These are phyloP conservation scores for Rutidosis leptorrhynchoides DNA, from an alignment of 129 eudicot species.

Conservation along the genomic window DNA sequence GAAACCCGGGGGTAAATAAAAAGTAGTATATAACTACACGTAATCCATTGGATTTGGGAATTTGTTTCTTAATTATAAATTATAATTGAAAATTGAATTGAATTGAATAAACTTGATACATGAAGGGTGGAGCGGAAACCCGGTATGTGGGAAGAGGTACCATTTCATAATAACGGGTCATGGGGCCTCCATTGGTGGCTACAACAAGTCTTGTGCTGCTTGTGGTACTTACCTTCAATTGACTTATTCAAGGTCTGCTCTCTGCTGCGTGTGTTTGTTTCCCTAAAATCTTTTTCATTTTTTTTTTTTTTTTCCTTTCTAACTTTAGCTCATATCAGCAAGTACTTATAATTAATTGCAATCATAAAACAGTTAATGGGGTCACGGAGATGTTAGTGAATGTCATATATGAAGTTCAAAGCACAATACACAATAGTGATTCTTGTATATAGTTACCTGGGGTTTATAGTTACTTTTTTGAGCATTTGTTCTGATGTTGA, in stretches of 20 bases:
- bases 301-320: neutral
- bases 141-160: conserved; percentile 89
- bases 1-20: too few species aligned
- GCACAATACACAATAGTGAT: neutral
- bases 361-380: neutral
- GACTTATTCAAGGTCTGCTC: conserved; percentile 62
- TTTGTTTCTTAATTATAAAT: neutral
- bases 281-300: neutral
- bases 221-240: conserved; percentile 65
- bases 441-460: neutral
- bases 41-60: neutral
- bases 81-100: too few species aligned
- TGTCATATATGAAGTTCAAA: neutral
- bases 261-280: conserved; percentile 1
- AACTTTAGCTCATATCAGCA: neutral
- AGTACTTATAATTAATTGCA: neutral
- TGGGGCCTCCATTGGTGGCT: conserved; percentile 77
- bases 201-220: conserved; percentile 66
- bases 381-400: neutral
- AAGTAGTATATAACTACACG: too few species aligned
- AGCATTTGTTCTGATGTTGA: neutral
- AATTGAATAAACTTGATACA: neutral
- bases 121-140: conserved; percentile 93
- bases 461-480: neutral
- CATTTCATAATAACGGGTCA: conserved; percentile 87